phyloP scores from a whole-genome alignment of 1,284 basidiomycete species.

The Apiotrichum domesticum region DNA sequence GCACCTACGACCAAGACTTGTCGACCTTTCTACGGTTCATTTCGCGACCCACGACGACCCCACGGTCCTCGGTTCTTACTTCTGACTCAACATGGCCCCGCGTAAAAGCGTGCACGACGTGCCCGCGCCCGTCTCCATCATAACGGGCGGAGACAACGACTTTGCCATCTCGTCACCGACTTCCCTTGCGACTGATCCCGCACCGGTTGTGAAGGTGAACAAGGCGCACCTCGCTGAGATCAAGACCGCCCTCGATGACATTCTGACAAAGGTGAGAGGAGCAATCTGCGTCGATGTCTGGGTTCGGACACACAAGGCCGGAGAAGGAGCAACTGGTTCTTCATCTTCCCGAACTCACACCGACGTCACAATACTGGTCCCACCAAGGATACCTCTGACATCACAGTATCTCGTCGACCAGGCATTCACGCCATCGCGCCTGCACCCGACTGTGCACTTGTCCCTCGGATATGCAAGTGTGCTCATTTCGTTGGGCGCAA shows the following conservation, averaged over 20 bases:
- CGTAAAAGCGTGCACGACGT: too few relatives aligned
- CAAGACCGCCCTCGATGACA: conserved; percentile 85
- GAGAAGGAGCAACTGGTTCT: too few relatives aligned
- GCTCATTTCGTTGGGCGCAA: conserved; percentile 69
- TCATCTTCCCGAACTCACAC: too few relatives aligned
- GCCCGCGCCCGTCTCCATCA: too few relatives aligned
- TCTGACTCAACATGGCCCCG: too few relatives aligned
- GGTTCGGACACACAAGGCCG: too few relatives aligned
- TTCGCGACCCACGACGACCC: too few relatives aligned
- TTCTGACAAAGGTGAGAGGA: conserved; percentile 68
- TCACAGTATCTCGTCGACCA: conserved; percentile 65
- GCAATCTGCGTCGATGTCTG: background rate
- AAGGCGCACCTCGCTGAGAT: conserved; percentile 71
- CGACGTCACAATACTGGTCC: too few relatives aligned
- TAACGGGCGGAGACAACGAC: too few relatives aligned
- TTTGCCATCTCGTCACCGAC: background rate
- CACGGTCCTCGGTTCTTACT: too few relatives aligned
- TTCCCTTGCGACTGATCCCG: conserved; percentile 31
- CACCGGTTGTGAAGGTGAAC: conserved; percentile 65
- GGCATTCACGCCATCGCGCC: conserved; percentile 76
- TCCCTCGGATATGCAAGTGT: conserved; percentile 76
- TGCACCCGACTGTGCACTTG: conserved; percentile 78
- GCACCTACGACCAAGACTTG: too few relatives aligned
- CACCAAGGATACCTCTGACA: conserved; percentile 1
- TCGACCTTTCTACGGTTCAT: too few relatives aligned